Base-by-base conservation (phyloP, 495 filamentous ascomycete species). In the Neurospora sp. region DNA sequence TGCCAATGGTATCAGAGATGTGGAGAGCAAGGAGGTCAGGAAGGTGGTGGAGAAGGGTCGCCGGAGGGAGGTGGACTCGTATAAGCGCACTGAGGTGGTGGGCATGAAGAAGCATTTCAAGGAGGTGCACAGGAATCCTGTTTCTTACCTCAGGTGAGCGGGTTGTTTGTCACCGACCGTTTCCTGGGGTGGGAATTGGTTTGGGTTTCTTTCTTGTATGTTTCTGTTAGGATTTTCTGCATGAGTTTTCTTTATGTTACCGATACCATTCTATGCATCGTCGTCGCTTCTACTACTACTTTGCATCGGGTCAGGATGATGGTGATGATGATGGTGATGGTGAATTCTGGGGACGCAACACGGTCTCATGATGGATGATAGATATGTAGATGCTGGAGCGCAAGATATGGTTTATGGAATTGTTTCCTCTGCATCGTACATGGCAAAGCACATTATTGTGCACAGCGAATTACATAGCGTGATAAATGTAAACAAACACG, bases 91-190 rank as follows among this genome's bases (percentile, higher is more conserved):
- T 70, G 71, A 75, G 16, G 54, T 75, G 40, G 62, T 73, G 38
- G 74, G 75, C 46, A 69, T 73, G 44, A 75, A 72, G 71, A 60
- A 78, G 39, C 79, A 71, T 18, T 80, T 82, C 76, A 82, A 82
- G 76, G 77, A 80, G 76, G 71, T 38, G 74, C 80, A 71, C 49
- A 73, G 70, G 66, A 82, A 78, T 75, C 79, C n/a, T 41, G 78
- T 74, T 11, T 76, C 80, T 10, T 79, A 78, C 60, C 54, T 80
- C 69, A 74, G 77, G 39, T 81, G 71, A 77, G 73, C 5, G 10
- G 10, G 27, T 49, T 3, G 20, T 9, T 7, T 60, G 5, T 60
- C 14, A 7, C 20, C 0, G 1, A 31, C 23, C 12, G 23, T 62
- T 23, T 62, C 20, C 20, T 62, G 54, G 54, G 44, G 5, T 35